Percentiles rank a stretch among this genome's conserved stretches.
Evolutionary conservation across 345 rosid genomes (phyloP).

Genomic region (Cardamine resedifolia): DNA sequence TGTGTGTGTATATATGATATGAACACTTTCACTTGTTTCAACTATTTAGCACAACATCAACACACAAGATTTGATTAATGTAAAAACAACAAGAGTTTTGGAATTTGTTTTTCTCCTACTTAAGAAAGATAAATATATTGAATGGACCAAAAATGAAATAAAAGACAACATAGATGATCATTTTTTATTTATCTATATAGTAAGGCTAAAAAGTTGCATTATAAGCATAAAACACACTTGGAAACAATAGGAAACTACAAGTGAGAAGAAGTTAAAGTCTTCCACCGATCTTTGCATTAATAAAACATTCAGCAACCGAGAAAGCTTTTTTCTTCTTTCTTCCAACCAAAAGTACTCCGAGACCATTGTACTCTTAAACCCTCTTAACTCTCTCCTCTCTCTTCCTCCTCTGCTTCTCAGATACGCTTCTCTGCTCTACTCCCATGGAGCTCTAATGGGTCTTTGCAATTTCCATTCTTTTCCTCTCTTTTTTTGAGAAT

Average conservation of each 20-base stretch:
- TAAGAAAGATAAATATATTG: constrained; percentile 13
- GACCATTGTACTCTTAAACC: constrained; percentile 30
- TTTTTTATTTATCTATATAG: not conserved
- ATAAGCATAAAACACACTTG: constrained; percentile 29
- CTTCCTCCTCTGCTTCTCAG: constrained; percentile 16
- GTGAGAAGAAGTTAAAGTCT: constrained; percentile 32
- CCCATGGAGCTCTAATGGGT: constrained; percentile 43
- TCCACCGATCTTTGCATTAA: constrained; percentile 38
- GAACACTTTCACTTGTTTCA: constrained; percentile 24
- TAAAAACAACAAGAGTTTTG: constrained; percentile 1
- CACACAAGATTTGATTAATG: constrained; percentile 1
- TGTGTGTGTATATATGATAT: no score
- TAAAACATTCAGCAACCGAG: constrained; percentile 32
- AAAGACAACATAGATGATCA: constrained; percentile 23
- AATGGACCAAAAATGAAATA: constrained; percentile 11
- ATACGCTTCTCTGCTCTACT: constrained; percentile 16
- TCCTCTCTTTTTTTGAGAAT: constrained; percentile 28
- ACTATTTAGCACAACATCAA: not conserved
- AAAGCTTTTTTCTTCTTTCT: constrained; percentile 22
- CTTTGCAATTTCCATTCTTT: constrained; percentile 22
- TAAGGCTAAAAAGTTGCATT: constrained; percentile 20
- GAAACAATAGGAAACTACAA: constrained; percentile 34
- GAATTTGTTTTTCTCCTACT: constrained; percentile 17
- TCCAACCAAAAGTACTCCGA: constrained; percentile 18
- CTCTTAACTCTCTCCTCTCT: constrained; percentile 9